Base-by-base conservation (phyloP, 1,284 basidiomycete genomes). In the Anthracocystis walkeri region DNA sequence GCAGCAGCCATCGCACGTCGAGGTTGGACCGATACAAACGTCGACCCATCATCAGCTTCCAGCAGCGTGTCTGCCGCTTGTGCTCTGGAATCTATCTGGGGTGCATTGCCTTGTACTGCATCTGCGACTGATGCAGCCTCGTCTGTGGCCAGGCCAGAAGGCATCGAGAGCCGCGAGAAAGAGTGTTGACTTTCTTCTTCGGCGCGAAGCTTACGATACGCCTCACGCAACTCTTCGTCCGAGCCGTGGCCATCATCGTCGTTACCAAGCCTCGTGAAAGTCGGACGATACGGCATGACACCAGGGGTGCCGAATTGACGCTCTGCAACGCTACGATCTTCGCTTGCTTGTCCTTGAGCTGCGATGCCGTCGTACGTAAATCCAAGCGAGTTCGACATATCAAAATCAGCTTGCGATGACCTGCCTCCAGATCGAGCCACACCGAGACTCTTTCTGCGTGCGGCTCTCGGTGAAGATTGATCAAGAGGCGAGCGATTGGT, bases 31-130 rank as follows among this genome's bases (percentile, higher is more conserved):
- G 65, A 44, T 23, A 35, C 58, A 29, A 74, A 74, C 6, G 55
- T 59, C 25, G 65, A 68, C 0, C 65, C 71, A 35, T 74, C 65
- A 6, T 73, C 71, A 1, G 58, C 65, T 55, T 68, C 65, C 16
- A 74, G 25, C 62, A 62, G 49, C 14, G 60, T 57, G 16, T 21
- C 51, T 48, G 44, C 52, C 23, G 54, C 41, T 38, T 41, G 53
- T 27, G 49, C 40, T 1, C 50, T 57, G 6, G 44, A 42, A 8
- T 31, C 66, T n/a, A 51, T 21, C 18, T 25, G n/a, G n/a, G 35
- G 1, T 12, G 42, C 45, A 18, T 16, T 16, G 10, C 18, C 25
- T 18, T 29, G 23, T 2, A 20, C n/a, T 1, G 33, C 14, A 31
- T 44, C 20, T 10, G 23, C 35, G 21, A 10, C n/a, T 4, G 27